phyloP scores from a whole-genome alignment of 257 asterid species.

The Nicotiana tomentosiformis region DNA sequence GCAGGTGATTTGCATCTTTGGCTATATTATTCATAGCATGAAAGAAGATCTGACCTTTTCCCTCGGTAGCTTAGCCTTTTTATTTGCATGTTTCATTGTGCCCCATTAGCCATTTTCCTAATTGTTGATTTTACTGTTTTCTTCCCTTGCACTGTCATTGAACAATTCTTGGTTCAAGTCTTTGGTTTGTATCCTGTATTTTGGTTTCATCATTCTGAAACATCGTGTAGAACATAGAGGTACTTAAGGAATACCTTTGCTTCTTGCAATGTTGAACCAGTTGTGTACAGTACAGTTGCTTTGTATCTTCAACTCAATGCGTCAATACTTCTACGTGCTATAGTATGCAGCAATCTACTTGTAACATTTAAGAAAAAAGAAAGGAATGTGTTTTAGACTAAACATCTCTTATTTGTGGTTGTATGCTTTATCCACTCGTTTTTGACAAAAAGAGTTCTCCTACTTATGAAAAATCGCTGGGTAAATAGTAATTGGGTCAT shows the following conservation, averaged over 20 bases:
- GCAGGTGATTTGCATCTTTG: constrained; percentile 38
- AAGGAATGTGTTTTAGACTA: neutral
- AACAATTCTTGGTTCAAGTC: constrained; percentile 21
- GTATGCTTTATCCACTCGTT: neutral
- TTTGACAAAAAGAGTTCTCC: neutral
- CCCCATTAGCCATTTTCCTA: constrained; percentile 20
- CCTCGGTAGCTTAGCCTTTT: constrained; percentile 20
- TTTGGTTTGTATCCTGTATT: constrained; percentile 18
- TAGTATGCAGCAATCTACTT: neutral
- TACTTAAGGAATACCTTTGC: neutral
- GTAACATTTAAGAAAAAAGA: neutral
- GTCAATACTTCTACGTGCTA: neutral
- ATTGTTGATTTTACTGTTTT: constrained; percentile 11
- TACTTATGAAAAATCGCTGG: no score
- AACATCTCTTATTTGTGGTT: no score
- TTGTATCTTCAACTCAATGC: neutral
- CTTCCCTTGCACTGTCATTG: constrained; percentile 12
- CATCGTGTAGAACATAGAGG: neutral
- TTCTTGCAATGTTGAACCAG: neutral
- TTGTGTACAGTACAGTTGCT: neutral
- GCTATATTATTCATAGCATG: constrained; percentile 20
- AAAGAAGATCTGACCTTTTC: constrained; percentile 21
- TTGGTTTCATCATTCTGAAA: constrained; percentile 20
- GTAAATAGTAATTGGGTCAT: no score
- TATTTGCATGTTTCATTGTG: constrained; percentile 23